phyloP scores from a whole-genome alignment of 2,329 filamentous ascomycete species.

The Epichloe festucae region DNA sequence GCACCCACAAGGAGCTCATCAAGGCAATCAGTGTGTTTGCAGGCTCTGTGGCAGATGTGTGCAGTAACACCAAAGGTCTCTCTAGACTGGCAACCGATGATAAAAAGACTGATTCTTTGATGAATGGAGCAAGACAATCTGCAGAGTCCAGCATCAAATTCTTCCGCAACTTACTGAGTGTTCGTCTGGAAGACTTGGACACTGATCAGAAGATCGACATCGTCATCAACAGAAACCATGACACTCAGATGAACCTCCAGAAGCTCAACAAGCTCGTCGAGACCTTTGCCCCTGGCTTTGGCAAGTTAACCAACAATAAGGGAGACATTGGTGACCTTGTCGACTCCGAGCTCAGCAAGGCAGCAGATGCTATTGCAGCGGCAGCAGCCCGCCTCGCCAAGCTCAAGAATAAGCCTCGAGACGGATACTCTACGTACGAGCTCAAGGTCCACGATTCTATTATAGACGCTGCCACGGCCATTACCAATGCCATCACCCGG shows the following conservation, averaged over 20 bases:
- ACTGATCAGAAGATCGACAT: constrained; percentile 89
- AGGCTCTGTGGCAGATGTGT: constrained; percentile 81
- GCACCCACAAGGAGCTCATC: constrained; percentile 80
- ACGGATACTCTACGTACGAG: constrained; percentile 92
- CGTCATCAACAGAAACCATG: constrained; percentile 93
- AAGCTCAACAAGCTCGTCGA: constrained; percentile 89
- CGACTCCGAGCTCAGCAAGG: constrained; percentile 81
- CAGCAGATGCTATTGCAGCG: constrained; percentile 87
- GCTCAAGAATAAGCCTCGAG: constrained; percentile 90
- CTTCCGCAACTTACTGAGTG: constrained; percentile 88
- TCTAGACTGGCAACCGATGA: constrained; percentile 88
- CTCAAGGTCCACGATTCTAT: constrained; percentile 93
- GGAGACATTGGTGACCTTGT: constrained; percentile 90
- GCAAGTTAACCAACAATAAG: constrained; percentile 63
- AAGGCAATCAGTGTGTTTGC: constrained; percentile 84
- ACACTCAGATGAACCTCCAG: constrained; percentile 88
- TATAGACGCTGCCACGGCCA: constrained; percentile 79
- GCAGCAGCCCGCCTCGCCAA: constrained; percentile 81
- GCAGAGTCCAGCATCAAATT: constrained; percentile 84
- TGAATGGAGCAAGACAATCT: constrained; percentile 69
- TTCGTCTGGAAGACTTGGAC: constrained; percentile 82
- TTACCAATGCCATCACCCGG: constrained; percentile 85
- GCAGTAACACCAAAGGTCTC: constrained; percentile 92
- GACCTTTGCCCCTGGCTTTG: constrained; percentile 76
- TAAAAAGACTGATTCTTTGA: constrained; percentile 79